Base-by-base conservation (phyloP, 192 early-diverging fungal species). In the Lunasporangiospora selenospora region DNA sequence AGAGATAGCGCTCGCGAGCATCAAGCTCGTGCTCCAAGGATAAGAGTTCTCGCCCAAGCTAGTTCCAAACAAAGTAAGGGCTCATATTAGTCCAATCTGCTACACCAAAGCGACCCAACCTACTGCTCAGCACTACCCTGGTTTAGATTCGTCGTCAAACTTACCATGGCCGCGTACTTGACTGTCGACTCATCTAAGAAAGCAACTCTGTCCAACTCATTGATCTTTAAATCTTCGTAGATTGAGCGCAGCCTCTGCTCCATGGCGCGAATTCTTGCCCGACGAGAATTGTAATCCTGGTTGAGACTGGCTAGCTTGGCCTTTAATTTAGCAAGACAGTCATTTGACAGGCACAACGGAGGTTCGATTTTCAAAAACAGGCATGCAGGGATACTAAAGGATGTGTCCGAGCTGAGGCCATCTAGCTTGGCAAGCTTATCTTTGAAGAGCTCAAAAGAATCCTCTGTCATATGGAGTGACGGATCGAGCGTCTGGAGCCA, bases 271-370 rank as follows among this genome's bases (percentile, higher is more conserved):
- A 70, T 73, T 47, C 57, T 67, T 43, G 42, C 44, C 40, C 67
- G 60, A 23, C 81, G 77, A 32, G 67, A 60, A 55, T 73, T 58
- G 49, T 65, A 81, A 38, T 79, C 44, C 40, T 52, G 40, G 46
- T 83, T 62, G 23, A 83, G 51, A 15, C 44, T 36, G 0, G 30
- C 39, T 26, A 67, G 61, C 50, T 81, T 81, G 16, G 27, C 34
- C 11, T 63, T 54, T 5, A 83, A 54, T 29, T 49, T 47, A 16
- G 57, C 55, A 10, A 83, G 64, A 49, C 75, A 75, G 8, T 69
- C 58, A n/a, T 62, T 53, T n/a, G 67, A 66, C 18, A 83, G 54
- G 33, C 62, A 77, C 19, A 83, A 41, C 10, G 78, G 79, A 2
- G 62, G 49, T 29, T 78, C 75, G 16, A 82, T 55, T 18, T 46